These are phyloP conservation scores for Plantago major DNA, from an alignment of 257 asterid genomes.

Conservation along the genomic window DNA sequence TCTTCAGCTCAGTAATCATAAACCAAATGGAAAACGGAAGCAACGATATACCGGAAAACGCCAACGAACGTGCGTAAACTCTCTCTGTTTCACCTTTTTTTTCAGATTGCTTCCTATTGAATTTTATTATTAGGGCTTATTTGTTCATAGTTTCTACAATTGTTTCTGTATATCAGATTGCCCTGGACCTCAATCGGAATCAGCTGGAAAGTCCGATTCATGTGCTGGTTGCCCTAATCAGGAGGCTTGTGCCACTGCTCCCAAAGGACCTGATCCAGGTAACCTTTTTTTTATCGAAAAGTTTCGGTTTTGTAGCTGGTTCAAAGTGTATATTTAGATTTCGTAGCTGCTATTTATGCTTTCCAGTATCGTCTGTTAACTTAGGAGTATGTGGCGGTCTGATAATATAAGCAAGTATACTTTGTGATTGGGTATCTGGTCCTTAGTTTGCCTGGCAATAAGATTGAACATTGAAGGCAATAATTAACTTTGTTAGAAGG, in stretches of 20 bases:
- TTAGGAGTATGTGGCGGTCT: no score
- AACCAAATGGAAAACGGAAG: slow-evolving; percentile 37
- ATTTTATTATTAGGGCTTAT: not conserved
- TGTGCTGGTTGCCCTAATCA: slow-evolving; percentile 91
- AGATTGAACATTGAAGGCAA: no score
- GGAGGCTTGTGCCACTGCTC: slow-evolving; percentile 90
- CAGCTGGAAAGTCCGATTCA: slow-evolving; percentile 77
- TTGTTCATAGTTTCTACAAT: not conserved
- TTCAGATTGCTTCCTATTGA: not conserved
- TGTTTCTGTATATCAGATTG: slow-evolving; percentile 53
- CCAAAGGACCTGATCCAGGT: slow-evolving; percentile 97
- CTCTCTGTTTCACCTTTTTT: not conserved
- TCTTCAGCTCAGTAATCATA: not conserved
- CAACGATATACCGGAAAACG: slow-evolving; percentile 51
- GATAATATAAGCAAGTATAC: no score
- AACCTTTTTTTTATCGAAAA: not conserved
- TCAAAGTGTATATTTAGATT: no score
- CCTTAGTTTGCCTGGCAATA: no score
- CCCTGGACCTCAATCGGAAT: slow-evolving; percentile 81
- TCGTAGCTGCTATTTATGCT: no score
- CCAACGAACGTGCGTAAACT: slow-evolving; percentile 51
- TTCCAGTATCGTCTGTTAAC: no score
- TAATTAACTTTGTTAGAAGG: no score
- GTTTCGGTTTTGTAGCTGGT: not conserved
- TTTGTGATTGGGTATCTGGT: no score